A percentile compares a stretch with the other conserved stretches of the same genome.
Conservation (phyloP, 208 protist genomes). For the Acanthamoeba royreba region DNA sequence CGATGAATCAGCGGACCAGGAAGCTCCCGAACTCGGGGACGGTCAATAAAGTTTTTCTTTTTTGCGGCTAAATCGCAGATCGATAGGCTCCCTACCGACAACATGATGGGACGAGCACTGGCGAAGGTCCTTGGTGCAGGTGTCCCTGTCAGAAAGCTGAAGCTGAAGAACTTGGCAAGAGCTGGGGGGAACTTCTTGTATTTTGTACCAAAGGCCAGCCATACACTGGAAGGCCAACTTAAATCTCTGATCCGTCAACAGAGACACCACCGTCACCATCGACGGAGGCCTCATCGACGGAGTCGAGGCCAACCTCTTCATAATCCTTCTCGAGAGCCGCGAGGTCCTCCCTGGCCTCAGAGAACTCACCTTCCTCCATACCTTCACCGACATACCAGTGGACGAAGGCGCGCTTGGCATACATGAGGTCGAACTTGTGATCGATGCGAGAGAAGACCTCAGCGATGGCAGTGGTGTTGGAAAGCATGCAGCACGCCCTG, state of each 20-base stretch:
- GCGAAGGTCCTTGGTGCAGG: too few relatives aligned
- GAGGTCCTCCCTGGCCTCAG: constrained; percentile 94
- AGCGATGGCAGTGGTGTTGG: constrained; percentile 92
- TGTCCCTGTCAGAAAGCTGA: too few relatives aligned
- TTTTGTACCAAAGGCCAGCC: too few relatives aligned
- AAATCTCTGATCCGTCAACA: not conserved
- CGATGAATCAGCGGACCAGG: too few relatives aligned
- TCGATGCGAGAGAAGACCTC: constrained; percentile 92
- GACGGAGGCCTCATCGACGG: constrained; percentile 79
- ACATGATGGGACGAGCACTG: too few relatives aligned
- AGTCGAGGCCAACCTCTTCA: constrained; percentile 90
- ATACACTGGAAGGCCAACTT: not conserved
- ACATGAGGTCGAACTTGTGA: constrained; percentile 96
- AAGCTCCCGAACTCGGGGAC: too few relatives aligned
- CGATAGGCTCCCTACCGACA: too few relatives aligned
- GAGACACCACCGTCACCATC: constrained; percentile 71
- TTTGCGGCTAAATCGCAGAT: too few relatives aligned
- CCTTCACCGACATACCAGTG: constrained; percentile 96
- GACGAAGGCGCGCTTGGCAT: constrained; percentile 94
- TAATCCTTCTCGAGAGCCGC: constrained; percentile 96
- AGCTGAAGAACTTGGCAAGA: too few relatives aligned
- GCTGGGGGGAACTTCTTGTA: too few relatives aligned
- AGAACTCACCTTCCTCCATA: constrained; percentile 97
- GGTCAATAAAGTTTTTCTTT: too few relatives aligned
- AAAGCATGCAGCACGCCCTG: constrained; percentile 93